A percentile compares a stretch with the other conserved stretches of the same genome.
Conservation (phyloP, 108 stramenopile genomes). For the Nitzschia sp. region DNA sequence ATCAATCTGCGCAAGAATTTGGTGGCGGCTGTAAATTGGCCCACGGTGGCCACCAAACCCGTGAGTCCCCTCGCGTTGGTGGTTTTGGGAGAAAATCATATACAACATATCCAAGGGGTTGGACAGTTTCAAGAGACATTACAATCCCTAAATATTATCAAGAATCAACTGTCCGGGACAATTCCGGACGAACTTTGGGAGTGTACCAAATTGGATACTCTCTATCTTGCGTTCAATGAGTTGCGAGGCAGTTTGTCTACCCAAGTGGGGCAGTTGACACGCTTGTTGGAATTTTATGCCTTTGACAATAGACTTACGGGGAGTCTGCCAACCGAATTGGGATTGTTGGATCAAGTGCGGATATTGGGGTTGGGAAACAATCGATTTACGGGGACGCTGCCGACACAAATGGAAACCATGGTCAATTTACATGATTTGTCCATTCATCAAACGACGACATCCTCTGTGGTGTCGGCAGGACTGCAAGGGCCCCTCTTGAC, state of each 20-base stretch:
- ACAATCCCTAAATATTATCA: slow-evolving; percentile 17
- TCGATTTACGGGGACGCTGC: slow-evolving; percentile 48
- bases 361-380: slow-evolving; percentile 41
- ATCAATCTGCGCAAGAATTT: slow-evolving; percentile 17
- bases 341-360: slow-evolving; percentile 14
- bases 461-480: not conserved
- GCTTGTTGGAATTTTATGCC: slow-evolving; percentile 36
- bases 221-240: slow-evolving; percentile 26
- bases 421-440: slow-evolving; percentile 45
- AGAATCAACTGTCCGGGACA: slow-evolving; percentile 19
- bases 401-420: slow-evolving; percentile 52
- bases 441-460: slow-evolving; percentile 8
- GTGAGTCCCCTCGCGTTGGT: slow-evolving; percentile 8
- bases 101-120: slow-evolving; percentile 12
- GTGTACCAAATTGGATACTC: slow-evolving; percentile 7
- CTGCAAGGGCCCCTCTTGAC: slow-evolving; percentile 31
- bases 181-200: slow-evolving; percentile 25
- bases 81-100: slow-evolving; percentile 16
- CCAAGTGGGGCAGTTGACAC: slow-evolving; percentile 31
- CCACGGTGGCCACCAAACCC: not conserved
- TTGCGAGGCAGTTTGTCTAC: slow-evolving; percentile 15
- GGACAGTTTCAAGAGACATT: slow-evolving; percentile 7
- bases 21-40: not conserved
- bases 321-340: slow-evolving; percentile 34
- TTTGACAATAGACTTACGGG: slow-evolving; percentile 40